Evolutionary conservation across 2,329 filamentous ascomycete species (phyloP), one percentile per base, ranked within the genome.

Genomic region (Setomelanomma holmii): DNA sequence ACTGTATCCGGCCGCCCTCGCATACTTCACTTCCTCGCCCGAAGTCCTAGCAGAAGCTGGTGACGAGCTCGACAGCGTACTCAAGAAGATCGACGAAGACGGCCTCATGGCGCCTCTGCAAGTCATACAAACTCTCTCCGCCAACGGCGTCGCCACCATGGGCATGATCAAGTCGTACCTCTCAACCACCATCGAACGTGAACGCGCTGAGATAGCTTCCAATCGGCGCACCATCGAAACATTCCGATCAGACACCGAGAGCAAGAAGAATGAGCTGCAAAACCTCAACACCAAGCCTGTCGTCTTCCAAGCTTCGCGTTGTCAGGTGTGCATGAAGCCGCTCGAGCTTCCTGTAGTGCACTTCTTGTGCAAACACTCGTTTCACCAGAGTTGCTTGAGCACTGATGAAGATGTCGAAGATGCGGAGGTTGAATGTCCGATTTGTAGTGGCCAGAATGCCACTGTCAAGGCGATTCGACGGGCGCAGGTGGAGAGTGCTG

Each of bases 131-230:
- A 95, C 93, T 0, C 84, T 99, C 12, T 88, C 85, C 55, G 83
- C 84, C 45, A 90, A 89, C 61, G 84, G 87, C 5, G 91, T 97
- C 2, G 93, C 96, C 1, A 98, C 92, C 0, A 97, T 99, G 90
- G 95, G 93, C 44, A 92, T 98, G 84, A 89, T 99, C 56, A 98
- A 97, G 76, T 86, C 88, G 5, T 99, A 99, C 75, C 86, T 99
- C 2, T 86, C 89, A 58, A 86, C 89, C 43, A 96, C 93, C 7
- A 96, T 99, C 58, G 88, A 91, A 62, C 86, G 91, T 44, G 95
- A 99, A 76, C 85, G 91, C 21, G 87, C 87, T 53, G 93, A 97
- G 66, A 97, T 99, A 53, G 86, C 83, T 12, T 80, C 78, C n/a
- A 98, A 98, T 72, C 85, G 90, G 44, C 86, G 88, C 34, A 85